These are phyloP conservation scores for Talaromyces verruculosus DNA, from an alignment of 2,329 filamentous ascomycete genomes.

Conservation along the genomic window DNA sequence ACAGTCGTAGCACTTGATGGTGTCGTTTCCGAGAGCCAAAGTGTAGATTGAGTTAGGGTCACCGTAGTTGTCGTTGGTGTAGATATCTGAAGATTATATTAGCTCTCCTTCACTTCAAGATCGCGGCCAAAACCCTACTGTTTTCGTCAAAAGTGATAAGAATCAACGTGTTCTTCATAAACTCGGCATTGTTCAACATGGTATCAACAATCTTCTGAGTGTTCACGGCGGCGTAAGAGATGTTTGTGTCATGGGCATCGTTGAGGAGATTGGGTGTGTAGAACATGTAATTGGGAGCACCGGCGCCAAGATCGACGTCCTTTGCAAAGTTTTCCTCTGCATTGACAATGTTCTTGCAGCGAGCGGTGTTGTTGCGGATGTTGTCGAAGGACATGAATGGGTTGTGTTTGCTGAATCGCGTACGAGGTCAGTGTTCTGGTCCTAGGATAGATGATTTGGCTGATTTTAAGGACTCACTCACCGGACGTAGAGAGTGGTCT, in stretches of 20 bases:
- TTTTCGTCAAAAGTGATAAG: slow-evolving; percentile 24
- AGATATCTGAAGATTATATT: slow-evolving; percentile 14
- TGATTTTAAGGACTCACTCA: not conserved
- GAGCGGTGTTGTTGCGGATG: slow-evolving; percentile 22
- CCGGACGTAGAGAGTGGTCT: slow-evolving; percentile 22
- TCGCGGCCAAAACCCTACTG: not conserved
- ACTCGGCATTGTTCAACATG: slow-evolving; percentile 21
- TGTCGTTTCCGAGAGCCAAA: slow-evolving; percentile 21
- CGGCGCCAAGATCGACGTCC: slow-evolving; percentile 20
- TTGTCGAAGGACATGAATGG: slow-evolving; percentile 26
- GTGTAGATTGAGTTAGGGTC: slow-evolving; percentile 21
- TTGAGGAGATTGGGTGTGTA: slow-evolving; percentile 19
- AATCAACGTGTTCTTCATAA: slow-evolving; percentile 25
- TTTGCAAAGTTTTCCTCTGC: slow-evolving; percentile 22
- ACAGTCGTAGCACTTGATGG: slow-evolving; percentile 21
- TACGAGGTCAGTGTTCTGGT: no score
- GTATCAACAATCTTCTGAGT: slow-evolving; percentile 16
- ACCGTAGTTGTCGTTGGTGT: slow-evolving; percentile 18
- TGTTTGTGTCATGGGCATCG: slow-evolving; percentile 17
- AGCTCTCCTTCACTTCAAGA: not conserved
- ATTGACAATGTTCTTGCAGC: slow-evolving; percentile 24
- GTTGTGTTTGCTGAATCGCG: slow-evolving; percentile 22
- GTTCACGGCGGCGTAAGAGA: slow-evolving; percentile 9
- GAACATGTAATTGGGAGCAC: slow-evolving; percentile 23
- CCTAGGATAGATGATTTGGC: no score